Conservation (phyloP, 495 filamentous ascomycete species). For the Wilcoxina mikolae region DNA sequence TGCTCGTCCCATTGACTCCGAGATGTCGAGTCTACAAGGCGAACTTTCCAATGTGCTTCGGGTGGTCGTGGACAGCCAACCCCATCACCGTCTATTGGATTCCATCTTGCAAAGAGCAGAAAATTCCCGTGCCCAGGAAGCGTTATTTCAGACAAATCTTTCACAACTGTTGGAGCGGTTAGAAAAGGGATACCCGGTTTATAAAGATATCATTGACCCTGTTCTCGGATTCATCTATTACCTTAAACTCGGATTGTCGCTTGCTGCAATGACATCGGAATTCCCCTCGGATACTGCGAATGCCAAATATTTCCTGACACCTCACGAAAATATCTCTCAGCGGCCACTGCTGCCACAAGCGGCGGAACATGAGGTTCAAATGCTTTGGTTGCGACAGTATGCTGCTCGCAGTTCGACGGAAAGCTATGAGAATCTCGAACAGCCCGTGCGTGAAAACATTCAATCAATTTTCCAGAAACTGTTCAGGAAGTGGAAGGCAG, state of each 20-base stretch:
- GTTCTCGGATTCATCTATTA: conserved; percentile 68
- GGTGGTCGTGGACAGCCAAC: conserved; percentile 43
- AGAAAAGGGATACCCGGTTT: conserved; percentile 49
- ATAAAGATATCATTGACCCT: conserved; percentile 70
- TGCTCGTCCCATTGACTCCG: conserved; percentile 51
- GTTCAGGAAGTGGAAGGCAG: conserved; percentile 62
- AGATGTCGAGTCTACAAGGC: conserved; percentile 56
- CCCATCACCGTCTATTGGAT: conserved; percentile 29
- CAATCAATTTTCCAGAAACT: conserved; percentile 47
- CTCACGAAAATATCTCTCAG: background rate
- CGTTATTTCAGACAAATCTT: conserved; percentile 55
- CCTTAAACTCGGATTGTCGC: conserved; percentile 57
- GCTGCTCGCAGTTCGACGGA: conserved; percentile 15
- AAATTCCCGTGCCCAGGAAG: conserved; percentile 32
- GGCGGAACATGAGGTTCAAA: conserved; percentile 30
- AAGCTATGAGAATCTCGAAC: conserved; percentile 5
- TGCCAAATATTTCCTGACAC: background rate
- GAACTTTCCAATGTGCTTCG: conserved; percentile 68
- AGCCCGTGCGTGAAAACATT: conserved; percentile 10
- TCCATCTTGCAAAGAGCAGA: conserved; percentile 13
- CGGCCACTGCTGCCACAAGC: background rate
- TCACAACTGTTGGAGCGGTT: conserved; percentile 52
- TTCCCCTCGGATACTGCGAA: background rate
- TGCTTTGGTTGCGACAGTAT: conserved; percentile 26
- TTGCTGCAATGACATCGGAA: conserved; percentile 35